A percentile compares a stretch with the other conserved stretches of the same genome.
phyloP scores from a whole-genome alignment of 2,329 filamentous ascomycete species.

The Talaromyces funiculosus region DNA sequence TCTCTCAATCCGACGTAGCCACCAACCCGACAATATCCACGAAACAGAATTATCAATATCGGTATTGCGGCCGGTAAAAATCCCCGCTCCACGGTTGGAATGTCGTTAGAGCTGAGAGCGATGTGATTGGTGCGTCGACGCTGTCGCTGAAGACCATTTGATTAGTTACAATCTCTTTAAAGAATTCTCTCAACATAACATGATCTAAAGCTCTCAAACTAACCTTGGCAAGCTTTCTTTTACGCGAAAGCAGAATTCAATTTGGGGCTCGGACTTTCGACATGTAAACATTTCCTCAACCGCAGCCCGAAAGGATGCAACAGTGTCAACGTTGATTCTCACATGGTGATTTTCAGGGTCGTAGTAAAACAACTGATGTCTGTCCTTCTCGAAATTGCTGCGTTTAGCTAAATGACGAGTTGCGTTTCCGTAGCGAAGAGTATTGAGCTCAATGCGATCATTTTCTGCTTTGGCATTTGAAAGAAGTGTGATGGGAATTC shows the following conservation, averaged over 20 bases:
- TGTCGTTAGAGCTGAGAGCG: neutral
- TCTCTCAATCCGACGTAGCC: neutral
- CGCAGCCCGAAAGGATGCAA: neutral
- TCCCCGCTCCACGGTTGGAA: neutral
- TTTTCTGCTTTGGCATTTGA: neutral
- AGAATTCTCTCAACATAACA: neutral
- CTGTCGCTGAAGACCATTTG: neutral
- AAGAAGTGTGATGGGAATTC: neutral
- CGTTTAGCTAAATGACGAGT: neutral
- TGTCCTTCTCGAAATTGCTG: neutral
- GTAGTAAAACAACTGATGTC: neutral
- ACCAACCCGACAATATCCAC: neutral
- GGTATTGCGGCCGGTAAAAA: too few species aligned
- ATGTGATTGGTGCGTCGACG: neutral
- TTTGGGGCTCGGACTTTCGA: neutral
- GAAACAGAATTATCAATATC: too few species aligned
- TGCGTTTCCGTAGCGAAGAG: neutral
- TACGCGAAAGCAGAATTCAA: neutral
- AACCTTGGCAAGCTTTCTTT: neutral
- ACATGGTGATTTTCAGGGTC: neutral
- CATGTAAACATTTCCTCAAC: neutral
- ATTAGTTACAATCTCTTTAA: neutral
- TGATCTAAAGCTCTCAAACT: neutral
- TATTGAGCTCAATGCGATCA: neutral
- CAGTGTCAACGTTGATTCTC: neutral